These are phyloP conservation scores for Alloteropsis angusta DNA, from an alignment of 202 grass and related monocot genomes.

Conservation along the genomic window DNA sequence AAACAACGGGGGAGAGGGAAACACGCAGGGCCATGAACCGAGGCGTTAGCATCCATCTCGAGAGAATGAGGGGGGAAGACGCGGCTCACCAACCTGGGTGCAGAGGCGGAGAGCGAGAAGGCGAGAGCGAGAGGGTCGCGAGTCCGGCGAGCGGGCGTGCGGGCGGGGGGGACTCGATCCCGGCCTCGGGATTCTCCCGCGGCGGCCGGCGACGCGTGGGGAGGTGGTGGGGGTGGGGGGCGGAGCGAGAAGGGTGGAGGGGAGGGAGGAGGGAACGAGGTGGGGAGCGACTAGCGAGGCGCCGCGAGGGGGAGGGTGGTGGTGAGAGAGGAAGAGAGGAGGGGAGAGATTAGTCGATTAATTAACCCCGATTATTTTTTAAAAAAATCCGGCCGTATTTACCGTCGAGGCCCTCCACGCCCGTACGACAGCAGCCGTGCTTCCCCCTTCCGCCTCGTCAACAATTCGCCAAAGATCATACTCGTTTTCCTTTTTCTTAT, in stretches of 20 bases:
- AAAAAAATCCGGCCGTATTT: background rate
- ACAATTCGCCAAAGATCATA: background rate
- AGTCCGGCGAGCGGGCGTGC: background rate
- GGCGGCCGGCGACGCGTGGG: slow-evolving; percentile 28
- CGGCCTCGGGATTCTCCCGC: slow-evolving; percentile 28
- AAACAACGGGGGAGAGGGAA: background rate
- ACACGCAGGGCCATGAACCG: background rate
- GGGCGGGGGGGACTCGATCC: slow-evolving; percentile 28
- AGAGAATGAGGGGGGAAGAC: background rate
- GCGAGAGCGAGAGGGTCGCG: background rate
- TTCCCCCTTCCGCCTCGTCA: background rate
- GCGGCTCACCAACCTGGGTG: slow-evolving; percentile 23
- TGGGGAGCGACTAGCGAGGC: slow-evolving; percentile 36
- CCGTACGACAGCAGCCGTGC: background rate
- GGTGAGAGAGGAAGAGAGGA: background rate
- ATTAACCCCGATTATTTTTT: background rate
- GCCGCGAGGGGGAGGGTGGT: background rate
- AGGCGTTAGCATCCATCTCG: background rate
- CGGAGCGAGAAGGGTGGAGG: slow-evolving; percentile 36
- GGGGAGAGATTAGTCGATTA: slow-evolving; percentile 15
- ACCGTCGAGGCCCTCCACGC: background rate
- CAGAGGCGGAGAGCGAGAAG: background rate
- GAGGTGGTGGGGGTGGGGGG: background rate
- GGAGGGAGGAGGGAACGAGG: background rate
- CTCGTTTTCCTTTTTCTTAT: background rate